These are phyloP conservation scores for Conoideocrella luteorostrata DNA, from an alignment of 2,329 filamentous ascomycete species.

Conservation along the genomic window DNA sequence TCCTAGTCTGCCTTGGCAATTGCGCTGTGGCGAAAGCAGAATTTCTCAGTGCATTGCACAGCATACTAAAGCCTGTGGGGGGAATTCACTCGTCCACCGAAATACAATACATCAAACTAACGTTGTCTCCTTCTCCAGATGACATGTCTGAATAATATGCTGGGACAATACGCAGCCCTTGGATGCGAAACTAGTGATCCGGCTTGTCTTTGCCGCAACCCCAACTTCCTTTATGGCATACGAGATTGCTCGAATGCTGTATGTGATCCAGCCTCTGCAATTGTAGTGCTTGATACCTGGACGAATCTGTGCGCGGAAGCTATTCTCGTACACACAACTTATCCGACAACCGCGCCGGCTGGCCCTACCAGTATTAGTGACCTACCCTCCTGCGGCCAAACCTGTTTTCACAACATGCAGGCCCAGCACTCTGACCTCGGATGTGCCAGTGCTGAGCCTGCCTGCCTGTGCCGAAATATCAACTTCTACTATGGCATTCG, in stretches of 20 bases:
- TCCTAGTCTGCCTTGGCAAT: too few species aligned
- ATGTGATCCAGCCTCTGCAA: too few species aligned
- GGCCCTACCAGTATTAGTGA: not conserved
- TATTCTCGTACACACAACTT: not conserved
- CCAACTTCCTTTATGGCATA: not conserved
- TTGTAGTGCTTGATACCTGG: too few species aligned
- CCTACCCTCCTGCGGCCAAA: not conserved
- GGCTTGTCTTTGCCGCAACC: not conserved
- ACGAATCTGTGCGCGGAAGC: not conserved
- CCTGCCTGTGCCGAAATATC: slow-evolving; percentile 11
- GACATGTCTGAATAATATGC: not conserved
- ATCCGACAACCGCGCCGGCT: not conserved
- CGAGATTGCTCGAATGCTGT: not conserved
- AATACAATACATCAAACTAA: too few species aligned
- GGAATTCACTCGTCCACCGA: too few species aligned
- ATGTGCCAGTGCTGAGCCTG: slow-evolving; percentile 6
- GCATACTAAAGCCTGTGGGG: too few species aligned
- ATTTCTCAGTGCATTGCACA: too few species aligned
- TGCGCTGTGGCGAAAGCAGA: too few species aligned
- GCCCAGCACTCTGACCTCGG: slow-evolving; percentile 8
- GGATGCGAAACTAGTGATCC: not conserved
- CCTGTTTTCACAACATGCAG: slow-evolving; percentile 5
- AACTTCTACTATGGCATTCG: slow-evolving; percentile 12
- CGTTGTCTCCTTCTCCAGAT: not conserved
- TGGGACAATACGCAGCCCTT: not conserved